Conservation (phyloP, 345 rosid genomes). For the Rhodomyrtus tomentosa region DNA sequence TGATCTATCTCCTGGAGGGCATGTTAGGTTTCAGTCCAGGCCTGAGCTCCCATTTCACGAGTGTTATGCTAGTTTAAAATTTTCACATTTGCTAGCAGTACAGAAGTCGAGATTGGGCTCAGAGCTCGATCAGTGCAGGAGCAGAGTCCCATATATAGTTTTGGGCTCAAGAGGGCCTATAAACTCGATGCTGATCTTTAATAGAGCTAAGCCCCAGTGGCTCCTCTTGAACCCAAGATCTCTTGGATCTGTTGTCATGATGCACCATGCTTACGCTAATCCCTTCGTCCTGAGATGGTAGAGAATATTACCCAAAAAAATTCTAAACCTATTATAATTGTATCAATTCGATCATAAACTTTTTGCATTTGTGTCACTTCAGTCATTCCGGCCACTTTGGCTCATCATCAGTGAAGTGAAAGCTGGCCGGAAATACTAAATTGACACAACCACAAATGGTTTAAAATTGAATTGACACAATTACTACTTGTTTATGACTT, state of each 20-base stretch:
- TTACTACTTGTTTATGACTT: too few relatives aligned
- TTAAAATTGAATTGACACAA: too few relatives aligned
- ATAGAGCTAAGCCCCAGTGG: neutral
- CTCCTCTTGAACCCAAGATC: neutral
- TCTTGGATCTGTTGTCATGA: neutral
- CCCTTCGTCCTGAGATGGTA: neutral
- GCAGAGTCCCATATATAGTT: neutral
- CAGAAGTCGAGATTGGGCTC: neutral
- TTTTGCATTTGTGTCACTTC: too few relatives aligned
- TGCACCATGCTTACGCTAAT: neutral
- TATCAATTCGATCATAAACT: too few relatives aligned
- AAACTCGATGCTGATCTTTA: neutral
- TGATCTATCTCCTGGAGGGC: neutral
- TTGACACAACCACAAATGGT: too few relatives aligned
- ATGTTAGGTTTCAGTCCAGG: neutral
- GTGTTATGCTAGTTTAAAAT: neutral
- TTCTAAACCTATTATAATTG: too few relatives aligned
- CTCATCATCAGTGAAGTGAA: too few relatives aligned
- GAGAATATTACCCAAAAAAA: too few relatives aligned
- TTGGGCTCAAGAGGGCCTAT: neutral
- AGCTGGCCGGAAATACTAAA: too few relatives aligned
- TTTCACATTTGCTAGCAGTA: neutral
- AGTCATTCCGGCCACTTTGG: too few relatives aligned
- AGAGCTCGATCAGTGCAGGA: neutral
- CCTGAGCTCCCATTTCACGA: neutral